Base-by-base conservation (phyloP, 306 rosid genomes). In the Coriaria nepalensis region DNA sequence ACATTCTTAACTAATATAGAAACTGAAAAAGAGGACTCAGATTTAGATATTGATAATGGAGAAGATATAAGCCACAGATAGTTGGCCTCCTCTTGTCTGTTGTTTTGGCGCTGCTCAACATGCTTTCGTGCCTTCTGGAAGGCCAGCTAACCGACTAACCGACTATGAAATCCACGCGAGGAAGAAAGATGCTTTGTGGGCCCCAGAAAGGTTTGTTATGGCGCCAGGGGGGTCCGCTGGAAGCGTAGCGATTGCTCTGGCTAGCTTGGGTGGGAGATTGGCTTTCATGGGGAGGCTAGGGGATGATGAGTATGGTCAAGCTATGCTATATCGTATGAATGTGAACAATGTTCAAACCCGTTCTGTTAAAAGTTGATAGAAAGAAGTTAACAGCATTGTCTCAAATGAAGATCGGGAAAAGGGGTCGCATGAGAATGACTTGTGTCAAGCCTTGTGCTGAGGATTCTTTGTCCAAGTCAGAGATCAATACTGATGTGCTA, bases 251-350 rank as follows among this genome's bases (percentile, higher is more conserved):
- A 72, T 90, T 69, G 94, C 95, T 39, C 95, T 90, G 62, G 86
- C 97, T 29, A 72, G 64, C 61, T 69, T 90, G 65, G 97, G 97
- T 6, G 95, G 94, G 48, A 90, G 79, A 67, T 95, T 84, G 50
- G 95, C 92, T 59, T 79, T 90, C 69, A 90, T 90, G 97, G 97
- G 97, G 64, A 90, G 84, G 65, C 87, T 90, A 57, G 97, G 82
- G 34, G 81, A 78, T 67, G 97, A 90, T 65, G 80, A 74, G 0
- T 84, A 63, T 66, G 97, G 97, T 63, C 78, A 62, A 46, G 87
- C 84, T 8, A 64, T 90, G 92, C 55, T 90, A 47, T 79, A 79
- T 61, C 78, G 77, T 61, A 64, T 90, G 95, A 90, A 90, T 52
- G 65, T 48, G 35, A 90, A 81, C 56, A 73, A 72, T 9, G 95